These are phyloP conservation scores for Ustilago xerochloae DNA, from an alignment of 1,284 basidiomycete genomes.

Conservation along the genomic window DNA sequence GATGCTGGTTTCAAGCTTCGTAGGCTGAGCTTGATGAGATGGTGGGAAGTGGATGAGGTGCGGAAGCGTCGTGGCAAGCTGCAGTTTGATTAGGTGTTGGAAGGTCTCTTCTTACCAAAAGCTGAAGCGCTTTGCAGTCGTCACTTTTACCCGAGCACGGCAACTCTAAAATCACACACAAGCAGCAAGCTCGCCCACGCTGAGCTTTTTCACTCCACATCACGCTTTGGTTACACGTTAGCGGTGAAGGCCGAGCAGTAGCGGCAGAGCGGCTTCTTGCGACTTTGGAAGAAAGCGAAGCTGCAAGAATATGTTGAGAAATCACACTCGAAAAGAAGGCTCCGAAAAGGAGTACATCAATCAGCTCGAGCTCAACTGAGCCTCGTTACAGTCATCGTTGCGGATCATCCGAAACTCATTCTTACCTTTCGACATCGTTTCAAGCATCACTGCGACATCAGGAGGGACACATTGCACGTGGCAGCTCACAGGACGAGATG, in stretches of 20 bases:
- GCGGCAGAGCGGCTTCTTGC: background rate
- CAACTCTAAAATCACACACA: conserved; percentile 31
- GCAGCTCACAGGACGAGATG: conserved; percentile 17
- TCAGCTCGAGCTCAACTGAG: background rate
- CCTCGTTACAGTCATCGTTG: background rate
- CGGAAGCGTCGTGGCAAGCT: background rate
- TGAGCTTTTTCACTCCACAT: conserved; percentile 2
- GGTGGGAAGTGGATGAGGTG: background rate
- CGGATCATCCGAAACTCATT: background rate
- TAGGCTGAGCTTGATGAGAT: background rate
- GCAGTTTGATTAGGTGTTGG: conserved; percentile 14
- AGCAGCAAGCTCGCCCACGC: conserved; percentile 7
- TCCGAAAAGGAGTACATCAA: background rate
- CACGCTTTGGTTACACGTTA: too few relatives aligned
- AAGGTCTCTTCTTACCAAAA: background rate
- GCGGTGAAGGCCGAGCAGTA: background rate
- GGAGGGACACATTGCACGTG: background rate
- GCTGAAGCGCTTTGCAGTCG: background rate
- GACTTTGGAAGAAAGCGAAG: background rate
- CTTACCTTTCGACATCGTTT: background rate
- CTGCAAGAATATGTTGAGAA: conserved; percentile 8
- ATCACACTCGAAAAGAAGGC: background rate
- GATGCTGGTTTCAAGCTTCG: background rate
- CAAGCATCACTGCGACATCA: too few relatives aligned
- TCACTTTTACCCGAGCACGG: background rate